Base-by-base conservation (phyloP, 495 filamentous ascomycete species). In the Aspergillus sclerotioniger region DNA sequence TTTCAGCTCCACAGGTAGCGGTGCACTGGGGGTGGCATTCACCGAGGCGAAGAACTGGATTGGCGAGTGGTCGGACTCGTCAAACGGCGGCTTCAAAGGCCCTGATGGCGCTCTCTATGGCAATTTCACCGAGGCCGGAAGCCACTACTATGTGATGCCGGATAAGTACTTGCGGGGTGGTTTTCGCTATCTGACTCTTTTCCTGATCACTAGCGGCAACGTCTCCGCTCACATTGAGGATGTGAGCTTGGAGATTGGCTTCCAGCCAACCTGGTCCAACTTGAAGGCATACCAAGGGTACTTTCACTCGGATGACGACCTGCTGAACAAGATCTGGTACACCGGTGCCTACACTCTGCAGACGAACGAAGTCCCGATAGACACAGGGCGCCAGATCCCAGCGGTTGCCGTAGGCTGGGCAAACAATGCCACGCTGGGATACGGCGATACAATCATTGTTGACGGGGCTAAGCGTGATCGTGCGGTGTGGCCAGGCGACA, bases 201-300 rank as follows among this genome's bases (percentile, higher is more conserved):
- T 87, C 60, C 63, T 84, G 50, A 55, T 73, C 3, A 63, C 73
- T 1, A 53, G 61, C 3, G 62, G 60, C 47, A 71, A 72, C n/a
- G 45, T 60, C 3, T 73, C 61, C 21, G 70, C 81, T 5, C 59
- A 72, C 3, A 59, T 83, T 31, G 67, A 67, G 1, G 67, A 78
- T 49, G 60, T 85, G 16, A 72, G 54, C 33, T 58, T 85, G 20
- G 79, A 82, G 43, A 60, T 87, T 17, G 74, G 68, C 6, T 87
- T 87, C 56, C 82, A 85, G 50, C 85, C 85, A 6, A 87, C 85
- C 4, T 87, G 83, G 84, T 76, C 84, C 7, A 84, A 87, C 62
- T 71, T 86, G 15, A 71, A 71, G 19, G 84, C 83, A 4, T 86
- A 87, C 51, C 81, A 83, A 60, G 84, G 84, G 9, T 87, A 86